Conservation (phyloP, 2,329 filamentous ascomycete species). For the Verruconis gallopava region DNA sequence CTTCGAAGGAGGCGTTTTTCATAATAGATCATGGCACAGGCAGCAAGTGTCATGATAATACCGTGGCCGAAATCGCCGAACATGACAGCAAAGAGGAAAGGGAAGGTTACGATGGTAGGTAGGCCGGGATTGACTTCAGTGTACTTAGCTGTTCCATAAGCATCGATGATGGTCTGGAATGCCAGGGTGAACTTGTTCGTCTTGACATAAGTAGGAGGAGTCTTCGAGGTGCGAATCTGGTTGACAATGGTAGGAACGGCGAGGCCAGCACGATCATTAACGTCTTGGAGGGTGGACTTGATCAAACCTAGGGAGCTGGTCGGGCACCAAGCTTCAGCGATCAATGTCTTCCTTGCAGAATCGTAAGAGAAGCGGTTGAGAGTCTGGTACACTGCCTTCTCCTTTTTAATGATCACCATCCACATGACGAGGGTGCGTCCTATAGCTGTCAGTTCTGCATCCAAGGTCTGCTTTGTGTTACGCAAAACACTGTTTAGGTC, state of each 20-base stretch:
- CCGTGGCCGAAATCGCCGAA: conserved; percentile 97
- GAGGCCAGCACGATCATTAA: conserved; percentile 87
- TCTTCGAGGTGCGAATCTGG: conserved; percentile 93
- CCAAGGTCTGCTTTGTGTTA: conserved; percentile 89
- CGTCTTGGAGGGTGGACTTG: conserved; percentile 86
- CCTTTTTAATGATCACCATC: conserved; percentile 97
- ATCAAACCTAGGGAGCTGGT: conserved; percentile 82
- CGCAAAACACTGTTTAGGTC: conserved; percentile 85
- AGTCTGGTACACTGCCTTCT: conserved; percentile 94
- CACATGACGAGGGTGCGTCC: conserved; percentile 84
- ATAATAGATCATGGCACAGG: conserved; percentile 89
- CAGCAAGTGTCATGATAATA: conserved; percentile 71
- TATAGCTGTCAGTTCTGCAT: conserved; percentile 88
- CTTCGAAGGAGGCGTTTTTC: conserved; percentile 70
- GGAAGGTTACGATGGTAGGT: conserved; percentile 92
- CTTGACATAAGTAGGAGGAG: conserved; percentile 90
- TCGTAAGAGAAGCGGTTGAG: conserved; percentile 96
- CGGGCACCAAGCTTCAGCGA: conserved; percentile 95
- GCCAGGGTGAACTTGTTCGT: conserved; percentile 97
- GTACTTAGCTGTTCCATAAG: conserved; percentile 95
- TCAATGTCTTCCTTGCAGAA: conserved; percentile 84
- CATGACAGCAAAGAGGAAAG: conserved; percentile 99
- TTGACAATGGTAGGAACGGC: conserved; percentile 99
- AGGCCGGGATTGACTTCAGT: conserved; percentile 93
- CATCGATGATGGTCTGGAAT: conserved; percentile 98